These are phyloP conservation scores for Penicillium waksmanii DNA, from an alignment of 495 filamentous ascomycete genomes.

Conservation along the genomic window DNA sequence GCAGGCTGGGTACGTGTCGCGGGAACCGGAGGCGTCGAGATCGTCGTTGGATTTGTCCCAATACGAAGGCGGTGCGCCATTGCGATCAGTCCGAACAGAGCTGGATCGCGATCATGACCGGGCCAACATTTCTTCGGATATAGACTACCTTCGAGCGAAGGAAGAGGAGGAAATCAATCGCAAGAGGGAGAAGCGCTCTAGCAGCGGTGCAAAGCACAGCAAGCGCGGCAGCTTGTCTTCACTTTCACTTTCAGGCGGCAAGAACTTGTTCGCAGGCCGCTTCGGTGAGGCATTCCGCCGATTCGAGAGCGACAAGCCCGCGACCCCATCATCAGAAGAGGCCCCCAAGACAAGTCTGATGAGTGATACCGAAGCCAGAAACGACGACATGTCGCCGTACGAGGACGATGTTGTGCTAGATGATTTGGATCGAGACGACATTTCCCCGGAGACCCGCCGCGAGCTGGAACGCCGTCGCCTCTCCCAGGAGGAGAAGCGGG, in stretches of 20 bases:
- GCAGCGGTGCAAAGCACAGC: conserved; percentile 64
- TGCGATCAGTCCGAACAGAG: conserved; percentile 44
- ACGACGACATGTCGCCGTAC: conserved; percentile 38
- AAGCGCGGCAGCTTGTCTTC: conserved; percentile 85
- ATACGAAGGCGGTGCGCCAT: conserved; percentile 44
- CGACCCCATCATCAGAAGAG: conserved; percentile 54
- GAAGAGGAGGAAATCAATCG: conserved; percentile 70
- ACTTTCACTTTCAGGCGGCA: conserved; percentile 73
- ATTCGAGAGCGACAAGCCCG: conserved; percentile 72
- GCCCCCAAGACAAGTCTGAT: conserved; percentile 60
- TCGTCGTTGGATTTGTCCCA: conserved; percentile 44
- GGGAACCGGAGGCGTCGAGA: conserved; percentile 58
- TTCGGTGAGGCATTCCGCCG: conserved; percentile 96
- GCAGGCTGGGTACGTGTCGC: conserved; percentile 75
- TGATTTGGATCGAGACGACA: conserved; percentile 65
- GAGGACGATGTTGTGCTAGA: conserved; percentile 57
- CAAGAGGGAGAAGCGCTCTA: conserved; percentile 71
- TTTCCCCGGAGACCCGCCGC: conserved; percentile 86
- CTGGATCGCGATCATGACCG: conserved; percentile 40
- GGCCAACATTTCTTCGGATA: conserved; percentile 76
- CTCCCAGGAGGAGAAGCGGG: conserved; percentile 88
- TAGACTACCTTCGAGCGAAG: conserved; percentile 83
- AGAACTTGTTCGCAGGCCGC: conserved; percentile 83
- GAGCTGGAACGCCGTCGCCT: conserved; percentile 86
- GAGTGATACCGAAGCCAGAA: conserved; percentile 60